Base-by-base conservation (phyloP, 495 filamentous ascomycete species). In the Annulohypoxylon maeteangense region DNA sequence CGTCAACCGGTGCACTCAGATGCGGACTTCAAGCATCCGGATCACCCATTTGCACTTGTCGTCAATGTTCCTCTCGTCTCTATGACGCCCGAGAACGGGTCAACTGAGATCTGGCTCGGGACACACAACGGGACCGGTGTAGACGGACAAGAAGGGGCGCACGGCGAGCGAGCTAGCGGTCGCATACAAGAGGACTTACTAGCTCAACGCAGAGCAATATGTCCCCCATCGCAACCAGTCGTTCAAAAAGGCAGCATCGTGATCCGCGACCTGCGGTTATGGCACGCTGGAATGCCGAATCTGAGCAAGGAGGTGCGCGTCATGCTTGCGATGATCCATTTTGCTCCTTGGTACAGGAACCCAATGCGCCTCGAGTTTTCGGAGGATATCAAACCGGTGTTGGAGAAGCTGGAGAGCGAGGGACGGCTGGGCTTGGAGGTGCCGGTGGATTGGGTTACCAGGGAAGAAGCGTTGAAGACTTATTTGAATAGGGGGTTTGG, bases 271-370 rank as follows among this genome's bases (percentile, higher is more conserved):
- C 74, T 89, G 57, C 73, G 87, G 22, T 79, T 90, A 4, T 90
- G 87, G 87, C 87, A 90, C 75, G 86, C 84, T 6, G 88, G 88
- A 0, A 86, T 87, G 80, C 87, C 86, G 8, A 90, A 90, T 64
- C 65, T 78, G 18, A 83, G 81, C 5, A 72, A 80, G 16, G 75
- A 78, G 10, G 78, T 81, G 0, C 78, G 88, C 38, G 82, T 89
- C 31, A 88, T 90, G 87, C 76, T 90, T 11, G 86, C 87, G 11
- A 83, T 86, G 78, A 87, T 85, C 74, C 78, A 81, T 75, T 83
- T 77, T 64, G 81, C 82, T 0, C 78, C 78, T 8, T 83, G 83
- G 83, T 84, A 84, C 56, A 73, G 83, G 11, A 87, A 87, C 51
- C 72, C 77, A 16, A 87, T 88, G 85, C 76, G 73, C 20, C 70